Conservation (phyloP, 495 filamentous ascomycete genomes). For the Melanomma pulvis-pyrius region DNA sequence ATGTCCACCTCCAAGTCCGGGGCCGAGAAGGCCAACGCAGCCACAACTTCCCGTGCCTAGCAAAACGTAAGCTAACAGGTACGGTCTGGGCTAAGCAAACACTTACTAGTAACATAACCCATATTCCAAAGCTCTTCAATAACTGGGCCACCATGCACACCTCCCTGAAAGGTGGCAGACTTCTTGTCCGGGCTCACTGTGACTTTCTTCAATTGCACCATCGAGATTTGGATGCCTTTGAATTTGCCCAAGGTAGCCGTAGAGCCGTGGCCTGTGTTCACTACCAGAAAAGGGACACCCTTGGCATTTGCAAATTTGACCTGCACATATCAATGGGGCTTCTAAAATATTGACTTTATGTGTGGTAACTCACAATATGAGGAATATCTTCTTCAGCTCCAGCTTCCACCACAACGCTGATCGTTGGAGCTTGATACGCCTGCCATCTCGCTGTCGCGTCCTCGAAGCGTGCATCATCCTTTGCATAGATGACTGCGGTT, state of each 20-base stretch:
- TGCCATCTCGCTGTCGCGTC: neutral
- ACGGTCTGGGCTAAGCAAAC: neutral
- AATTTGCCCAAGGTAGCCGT: slow-evolving; percentile 1
- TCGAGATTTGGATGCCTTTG: slow-evolving; percentile 12
- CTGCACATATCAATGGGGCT: neutral
- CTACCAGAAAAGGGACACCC: slow-evolving; percentile 2
- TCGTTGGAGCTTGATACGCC: neutral
- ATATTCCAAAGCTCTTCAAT: neutral
- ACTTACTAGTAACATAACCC: slow-evolving; percentile 14
- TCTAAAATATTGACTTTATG: neutral
- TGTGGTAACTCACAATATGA: neutral
- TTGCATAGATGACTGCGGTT: neutral
- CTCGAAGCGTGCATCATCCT: neutral
- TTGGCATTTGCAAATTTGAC: slow-evolving; percentile 7
- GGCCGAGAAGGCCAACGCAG: slow-evolving; percentile 3
- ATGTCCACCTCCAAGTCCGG: slow-evolving; percentile 16
- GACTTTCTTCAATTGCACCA: slow-evolving; percentile 3
- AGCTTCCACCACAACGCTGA: neutral
- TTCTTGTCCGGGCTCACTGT: neutral
- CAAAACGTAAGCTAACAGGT: slow-evolving; percentile 26
- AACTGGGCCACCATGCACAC: neutral
- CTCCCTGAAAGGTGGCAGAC: slow-evolving; percentile 1
- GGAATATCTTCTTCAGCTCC: slow-evolving; percentile 3
- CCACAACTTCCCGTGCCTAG: slow-evolving; percentile 5
- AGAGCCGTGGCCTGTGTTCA: neutral